Conservation (phyloP, 441 rosid species). For the Corymbia citriodora region DNA sequence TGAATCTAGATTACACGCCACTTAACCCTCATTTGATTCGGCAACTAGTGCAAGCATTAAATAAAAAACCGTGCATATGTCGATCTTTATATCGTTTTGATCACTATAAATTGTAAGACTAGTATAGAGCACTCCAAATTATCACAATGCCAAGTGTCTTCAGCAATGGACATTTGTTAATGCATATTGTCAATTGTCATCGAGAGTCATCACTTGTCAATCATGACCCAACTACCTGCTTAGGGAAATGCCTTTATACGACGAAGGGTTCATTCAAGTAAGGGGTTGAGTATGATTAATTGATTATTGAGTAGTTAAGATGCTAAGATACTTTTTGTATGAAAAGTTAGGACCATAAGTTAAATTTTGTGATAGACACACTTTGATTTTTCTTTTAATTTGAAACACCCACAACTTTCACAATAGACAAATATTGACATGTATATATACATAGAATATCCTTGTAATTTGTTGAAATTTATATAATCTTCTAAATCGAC, state of each 20-base stretch:
- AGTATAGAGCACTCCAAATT: not conserved
- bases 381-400: not conserved
- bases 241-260: not conserved
- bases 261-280: not conserved
- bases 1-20: too few species aligned
- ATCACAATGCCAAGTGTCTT: not conserved
- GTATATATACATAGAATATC: too few species aligned
- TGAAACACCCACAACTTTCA: not conserved
- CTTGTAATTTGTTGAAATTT: rapidly evolving
- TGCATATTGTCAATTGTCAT: not conserved
- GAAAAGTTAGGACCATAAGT: not conserved
- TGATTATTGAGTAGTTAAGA: too few species aligned
- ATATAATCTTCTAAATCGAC: not conserved
- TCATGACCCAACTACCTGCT: not conserved
- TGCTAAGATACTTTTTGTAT: not conserved
- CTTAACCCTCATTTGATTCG: too few species aligned
- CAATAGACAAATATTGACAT: not conserved
- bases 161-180: not conserved
- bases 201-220: not conserved
- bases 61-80: not conserved
- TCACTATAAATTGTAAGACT: not conserved
- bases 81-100: not conserved
- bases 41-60: too few species aligned
- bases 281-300: not conserved
- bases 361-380: not conserved